phyloP scores from a whole-genome alignment of 1,284 basidiomycete genomes.

The Phellinidium pouzarii region DNA sequence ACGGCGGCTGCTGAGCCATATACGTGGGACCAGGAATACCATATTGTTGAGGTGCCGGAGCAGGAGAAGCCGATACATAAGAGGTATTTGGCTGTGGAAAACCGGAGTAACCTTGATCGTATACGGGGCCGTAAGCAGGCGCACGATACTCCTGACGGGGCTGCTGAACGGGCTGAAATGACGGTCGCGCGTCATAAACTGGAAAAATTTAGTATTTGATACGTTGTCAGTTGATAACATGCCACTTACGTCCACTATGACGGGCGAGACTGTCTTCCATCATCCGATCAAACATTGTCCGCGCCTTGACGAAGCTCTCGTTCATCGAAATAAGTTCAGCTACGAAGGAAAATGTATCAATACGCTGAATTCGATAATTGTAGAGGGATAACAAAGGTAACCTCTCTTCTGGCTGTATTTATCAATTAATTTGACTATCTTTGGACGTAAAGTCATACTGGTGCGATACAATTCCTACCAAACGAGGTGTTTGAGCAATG shows the following conservation, averaged over 20 bases:
- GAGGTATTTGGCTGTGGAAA: constrained; percentile 34
- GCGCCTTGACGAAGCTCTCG: constrained; percentile 78
- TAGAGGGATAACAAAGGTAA: constrained; percentile 24
- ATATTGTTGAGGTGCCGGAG: constrained; percentile 25
- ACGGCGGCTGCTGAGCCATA: constrained; percentile 26
- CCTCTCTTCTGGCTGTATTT: constrained; percentile 95
- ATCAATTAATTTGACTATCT: constrained; percentile 94
- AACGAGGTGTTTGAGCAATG: not conserved
- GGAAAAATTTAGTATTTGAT: not conserved
- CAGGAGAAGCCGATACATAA: constrained; percentile 27
- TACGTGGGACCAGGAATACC: constrained; percentile 30
- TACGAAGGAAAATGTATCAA: constrained; percentile 25
- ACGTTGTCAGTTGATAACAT: constrained; percentile 12
- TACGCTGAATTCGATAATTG: not conserved
- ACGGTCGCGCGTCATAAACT: constrained; percentile 20
- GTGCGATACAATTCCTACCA: constrained; percentile 82
- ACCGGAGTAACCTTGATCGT: constrained; percentile 35
- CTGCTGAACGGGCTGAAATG: constrained; percentile 19
- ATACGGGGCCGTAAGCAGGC: constrained; percentile 21
- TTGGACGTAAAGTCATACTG: constrained; percentile 84
- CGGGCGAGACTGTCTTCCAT: constrained; percentile 84
- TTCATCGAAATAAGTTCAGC: constrained; percentile 87
- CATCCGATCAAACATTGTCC: constrained; percentile 81
- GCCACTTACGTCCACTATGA: constrained; percentile 52
- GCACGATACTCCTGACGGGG: constrained; percentile 26